Conservation (phyloP, 768 basidiomycete species). For the Leccinum variicolor region DNA sequence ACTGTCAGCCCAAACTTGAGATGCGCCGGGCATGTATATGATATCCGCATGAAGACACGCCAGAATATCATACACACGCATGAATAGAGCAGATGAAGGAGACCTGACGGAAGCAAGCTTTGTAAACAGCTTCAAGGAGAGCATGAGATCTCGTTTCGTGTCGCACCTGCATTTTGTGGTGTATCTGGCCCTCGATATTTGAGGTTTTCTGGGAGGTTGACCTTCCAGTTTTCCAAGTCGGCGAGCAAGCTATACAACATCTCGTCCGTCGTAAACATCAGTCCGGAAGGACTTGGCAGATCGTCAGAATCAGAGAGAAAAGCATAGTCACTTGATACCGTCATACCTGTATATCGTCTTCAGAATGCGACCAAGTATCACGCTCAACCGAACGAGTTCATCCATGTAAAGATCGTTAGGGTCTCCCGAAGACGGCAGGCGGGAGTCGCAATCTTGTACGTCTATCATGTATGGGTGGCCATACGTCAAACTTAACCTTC, state of each 20-base stretch:
- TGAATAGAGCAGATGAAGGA: slow-evolving; percentile 84
- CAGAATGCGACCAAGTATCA: slow-evolving; percentile 85
- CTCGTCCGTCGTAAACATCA: slow-evolving; percentile 82
- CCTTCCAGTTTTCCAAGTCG: slow-evolving; percentile 77
- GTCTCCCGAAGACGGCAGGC: slow-evolving; percentile 87
- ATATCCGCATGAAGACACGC: slow-evolving; percentile 98
- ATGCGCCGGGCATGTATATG: slow-evolving; percentile 86
- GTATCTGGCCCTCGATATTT: slow-evolving; percentile 72
- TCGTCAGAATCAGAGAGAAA: slow-evolving; percentile 9
- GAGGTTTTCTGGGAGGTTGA: slow-evolving; percentile 71
- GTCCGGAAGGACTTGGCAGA: slow-evolving; percentile 70
- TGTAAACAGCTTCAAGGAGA: slow-evolving; percentile 1
- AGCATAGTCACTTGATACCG: background rate
- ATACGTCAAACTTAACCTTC: slow-evolving; percentile 81
- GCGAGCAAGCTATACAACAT: slow-evolving; percentile 60
- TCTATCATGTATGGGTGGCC: slow-evolving; percentile 97
- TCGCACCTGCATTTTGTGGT: slow-evolving; percentile 63
- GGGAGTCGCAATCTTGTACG: slow-evolving; percentile 92
- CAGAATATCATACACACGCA: slow-evolving; percentile 96
- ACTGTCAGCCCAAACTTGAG: slow-evolving; percentile 83
- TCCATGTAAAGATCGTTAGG: slow-evolving; percentile 77
- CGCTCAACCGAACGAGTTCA: slow-evolving; percentile 87
- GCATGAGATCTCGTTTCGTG: background rate
- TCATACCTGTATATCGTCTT: slow-evolving; percentile 89
- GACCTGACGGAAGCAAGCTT: slow-evolving; percentile 43